These are phyloP conservation scores for Naganishia vaughanmartiniae DNA, from an alignment of 768 basidiomycete species.

Conservation along the genomic window DNA sequence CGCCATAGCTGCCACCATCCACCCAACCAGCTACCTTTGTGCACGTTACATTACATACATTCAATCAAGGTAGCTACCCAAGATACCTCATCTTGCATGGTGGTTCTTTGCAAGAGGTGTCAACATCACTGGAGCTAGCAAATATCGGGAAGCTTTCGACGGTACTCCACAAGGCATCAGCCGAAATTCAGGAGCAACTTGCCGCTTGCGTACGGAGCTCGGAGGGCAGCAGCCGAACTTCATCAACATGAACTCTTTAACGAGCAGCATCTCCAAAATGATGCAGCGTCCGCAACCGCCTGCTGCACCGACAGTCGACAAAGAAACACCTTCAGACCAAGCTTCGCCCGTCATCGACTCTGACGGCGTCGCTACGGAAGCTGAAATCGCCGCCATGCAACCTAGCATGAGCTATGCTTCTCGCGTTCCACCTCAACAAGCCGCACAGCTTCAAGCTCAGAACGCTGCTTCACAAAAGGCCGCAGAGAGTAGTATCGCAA, in stretches of 20 bases:
- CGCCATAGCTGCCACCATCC: no score
- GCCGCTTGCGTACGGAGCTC: not conserved
- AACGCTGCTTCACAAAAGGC: not conserved
- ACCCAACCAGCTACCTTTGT: no score
- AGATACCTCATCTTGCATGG: no score
- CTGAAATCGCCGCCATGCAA: constrained; percentile 3
- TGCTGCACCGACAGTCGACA: not conserved
- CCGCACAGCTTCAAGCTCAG: not conserved
- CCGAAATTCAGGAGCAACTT: not conserved
- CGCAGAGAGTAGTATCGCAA: not conserved
- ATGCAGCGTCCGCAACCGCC: constrained; percentile 25
- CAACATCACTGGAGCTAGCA: not conserved
- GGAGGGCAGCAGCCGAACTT: not conserved
- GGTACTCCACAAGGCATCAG: not conserved
- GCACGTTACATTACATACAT: no score
- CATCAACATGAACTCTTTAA: constrained; percentile 17
- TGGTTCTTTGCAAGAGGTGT: no score
- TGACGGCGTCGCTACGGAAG: not conserved
- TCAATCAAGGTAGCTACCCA: no score
- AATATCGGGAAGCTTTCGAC: not conserved
- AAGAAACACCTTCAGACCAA: not conserved
- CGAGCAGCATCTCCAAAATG: constrained; percentile 26
- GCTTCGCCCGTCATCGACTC: not conserved
- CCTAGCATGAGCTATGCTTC: constrained; percentile 27
- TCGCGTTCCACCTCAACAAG: constrained; percentile 16